A percentile compares a stretch with the other conserved stretches of the same genome.
phyloP scores from a whole-genome alignment of 1,139 yeast species.

The Yamadazyma blattariae region DNA sequence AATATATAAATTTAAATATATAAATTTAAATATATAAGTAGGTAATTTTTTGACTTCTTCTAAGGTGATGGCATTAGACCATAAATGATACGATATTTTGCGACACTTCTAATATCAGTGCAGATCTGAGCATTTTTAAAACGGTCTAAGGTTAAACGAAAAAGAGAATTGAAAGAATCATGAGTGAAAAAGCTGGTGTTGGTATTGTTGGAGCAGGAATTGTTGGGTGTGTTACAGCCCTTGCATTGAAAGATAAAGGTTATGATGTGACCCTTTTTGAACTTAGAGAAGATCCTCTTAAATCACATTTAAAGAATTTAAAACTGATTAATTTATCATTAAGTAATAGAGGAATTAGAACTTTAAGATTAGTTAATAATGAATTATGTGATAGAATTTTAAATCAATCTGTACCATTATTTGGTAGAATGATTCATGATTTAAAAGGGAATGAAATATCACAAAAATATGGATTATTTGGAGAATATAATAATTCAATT shows the following conservation, averaged over 20 bases:
- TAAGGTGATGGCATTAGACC: no score
- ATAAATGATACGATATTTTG: no score
- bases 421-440: constrained; percentile 88
- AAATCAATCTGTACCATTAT: constrained; percentile 72
- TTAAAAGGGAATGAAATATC: constrained; percentile 59
- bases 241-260: constrained; percentile 75
- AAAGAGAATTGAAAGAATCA: no score
- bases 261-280: constrained; percentile 72
- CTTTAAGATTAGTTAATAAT: constrained; percentile 60
- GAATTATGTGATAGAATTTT: constrained; percentile 56
- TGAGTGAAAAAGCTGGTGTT: constrained; percentile 18
- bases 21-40: no score
- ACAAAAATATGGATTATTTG: constrained; percentile 79
- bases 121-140: no score
- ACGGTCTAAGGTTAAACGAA: no score
- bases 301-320: constrained; percentile 29
- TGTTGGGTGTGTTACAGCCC: constrained; percentile 85
- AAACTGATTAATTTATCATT: constrained; percentile 86
- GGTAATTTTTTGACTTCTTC: no score
- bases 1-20: no score
- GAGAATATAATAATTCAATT: constrained; percentile 83
- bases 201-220: constrained; percentile 82
- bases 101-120: no score
- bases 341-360: constrained; percentile 75
- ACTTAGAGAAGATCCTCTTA: constrained; percentile 41